Percentiles rank a stretch among this genome's conserved stretches.
Evolutionary conservation across 257 asterid genomes (phyloP).

Genomic region (Nemophila menziesii): DNA sequence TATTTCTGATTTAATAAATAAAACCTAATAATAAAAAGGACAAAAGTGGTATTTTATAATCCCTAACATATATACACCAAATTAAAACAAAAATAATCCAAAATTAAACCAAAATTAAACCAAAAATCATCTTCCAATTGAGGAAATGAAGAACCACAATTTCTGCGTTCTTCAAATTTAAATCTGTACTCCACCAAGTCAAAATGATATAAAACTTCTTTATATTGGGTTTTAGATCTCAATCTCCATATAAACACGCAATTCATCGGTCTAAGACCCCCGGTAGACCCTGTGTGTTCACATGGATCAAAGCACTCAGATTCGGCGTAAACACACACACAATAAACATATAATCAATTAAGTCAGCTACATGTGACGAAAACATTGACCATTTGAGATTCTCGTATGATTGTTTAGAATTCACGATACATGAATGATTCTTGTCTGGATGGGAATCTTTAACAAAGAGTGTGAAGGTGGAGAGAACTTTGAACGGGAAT

Average conservation of each 20-base stretch:
- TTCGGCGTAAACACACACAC: constrained; percentile 26
- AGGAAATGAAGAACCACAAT: no score
- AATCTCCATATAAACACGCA: constrained; percentile 49
- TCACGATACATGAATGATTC: constrained; percentile 16
- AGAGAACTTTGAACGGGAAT: constrained; percentile 24
- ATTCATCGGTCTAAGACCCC: constrained; percentile 53
- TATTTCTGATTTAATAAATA: no score
- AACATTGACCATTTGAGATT: constrained; percentile 35
- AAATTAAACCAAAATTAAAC: no score
- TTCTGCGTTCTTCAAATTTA: no score
- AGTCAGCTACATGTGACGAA: constrained; percentile 29
- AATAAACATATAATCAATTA: constrained; percentile 41
- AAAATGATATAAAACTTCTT: no score
- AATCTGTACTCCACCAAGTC: no score
- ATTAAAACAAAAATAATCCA: no score
- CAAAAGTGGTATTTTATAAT: no score
- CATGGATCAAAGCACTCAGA: constrained; percentile 58
- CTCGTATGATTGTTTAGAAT: constrained; percentile 17
- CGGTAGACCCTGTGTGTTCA: constrained; percentile 39
- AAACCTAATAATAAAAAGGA: no score
- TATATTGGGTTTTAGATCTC: constrained; percentile 35
- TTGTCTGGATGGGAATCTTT: constrained; percentile 24
- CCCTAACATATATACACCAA: no score
- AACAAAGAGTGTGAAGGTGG: constrained; percentile 12
- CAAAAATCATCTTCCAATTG: no score